phyloP scores from a whole-genome alignment of 2,329 filamentous ascomycete species.

The Calonectria naviculata region DNA sequence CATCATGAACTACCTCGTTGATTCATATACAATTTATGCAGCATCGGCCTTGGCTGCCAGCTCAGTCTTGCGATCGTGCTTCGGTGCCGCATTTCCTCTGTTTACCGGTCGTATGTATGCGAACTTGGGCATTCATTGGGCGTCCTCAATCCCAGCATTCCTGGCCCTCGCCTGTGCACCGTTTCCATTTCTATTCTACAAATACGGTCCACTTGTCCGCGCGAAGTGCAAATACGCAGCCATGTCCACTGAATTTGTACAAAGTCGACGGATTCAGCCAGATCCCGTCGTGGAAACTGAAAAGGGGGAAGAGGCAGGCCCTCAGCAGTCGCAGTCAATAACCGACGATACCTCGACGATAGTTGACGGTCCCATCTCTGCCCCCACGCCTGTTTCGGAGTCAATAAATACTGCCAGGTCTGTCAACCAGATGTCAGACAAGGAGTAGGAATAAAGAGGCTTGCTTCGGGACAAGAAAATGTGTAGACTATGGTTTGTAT shows the following conservation, averaged over 20 bases:
- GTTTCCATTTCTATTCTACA: conserved; percentile 34
- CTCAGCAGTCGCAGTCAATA: not conserved
- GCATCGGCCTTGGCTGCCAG: conserved; percentile 77
- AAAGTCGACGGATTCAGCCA: not conserved
- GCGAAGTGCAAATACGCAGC: conserved; percentile 34
- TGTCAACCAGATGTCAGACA: not conserved
- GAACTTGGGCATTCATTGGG: conserved; percentile 35
- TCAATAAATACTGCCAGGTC: not conserved
- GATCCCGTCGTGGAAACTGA: not conserved
- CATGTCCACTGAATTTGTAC: not conserved
- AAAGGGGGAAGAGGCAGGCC: not conserved
- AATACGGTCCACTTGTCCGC: conserved; percentile 29
- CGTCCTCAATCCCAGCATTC: conserved; percentile 31
- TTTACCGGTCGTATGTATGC: conserved; percentile 39
- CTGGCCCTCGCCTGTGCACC: conserved; percentile 34
- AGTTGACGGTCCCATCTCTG: not conserved
- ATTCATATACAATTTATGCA: conserved; percentile 79
- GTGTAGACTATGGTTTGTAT: too few species aligned
- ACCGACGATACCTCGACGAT: not conserved
- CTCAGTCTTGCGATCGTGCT: conserved; percentile 26
- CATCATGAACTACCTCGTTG: conserved; percentile 75
- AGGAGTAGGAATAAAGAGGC: not conserved
- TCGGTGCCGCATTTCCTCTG: conserved; percentile 35
- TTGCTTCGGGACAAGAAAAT: too few species aligned
- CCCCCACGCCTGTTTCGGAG: not conserved